These are phyloP conservation scores for Curvularia hawaiiensis DNA, from an alignment of 2,329 filamentous ascomycete species.

Conservation along the genomic window DNA sequence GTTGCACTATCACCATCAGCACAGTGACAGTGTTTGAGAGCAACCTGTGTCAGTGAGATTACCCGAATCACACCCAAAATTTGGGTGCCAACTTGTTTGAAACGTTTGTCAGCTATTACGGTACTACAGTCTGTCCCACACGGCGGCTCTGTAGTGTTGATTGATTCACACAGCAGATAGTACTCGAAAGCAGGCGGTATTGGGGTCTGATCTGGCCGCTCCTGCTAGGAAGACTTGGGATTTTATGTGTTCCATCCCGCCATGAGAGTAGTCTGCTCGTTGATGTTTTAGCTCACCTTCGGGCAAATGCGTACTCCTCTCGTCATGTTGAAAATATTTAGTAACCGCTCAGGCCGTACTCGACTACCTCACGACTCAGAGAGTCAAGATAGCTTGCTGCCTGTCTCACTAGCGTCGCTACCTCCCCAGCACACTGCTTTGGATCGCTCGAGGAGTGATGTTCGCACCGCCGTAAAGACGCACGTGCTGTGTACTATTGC, in stretches of 20 bases:
- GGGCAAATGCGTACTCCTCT: background rate
- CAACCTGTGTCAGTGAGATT: background rate
- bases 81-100: slow-evolving; percentile 17
- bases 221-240: background rate
- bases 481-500: slow-evolving; percentile 25
- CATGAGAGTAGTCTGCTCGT: background rate
- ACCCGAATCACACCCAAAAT: background rate
- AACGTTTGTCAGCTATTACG: slow-evolving; percentile 4
- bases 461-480: slow-evolving; percentile 17
- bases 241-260: background rate
- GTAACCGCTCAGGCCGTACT: slow-evolving; percentile 11
- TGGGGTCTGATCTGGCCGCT: background rate
- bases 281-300: no score
- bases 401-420: slow-evolving; percentile 7
- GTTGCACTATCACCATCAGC: background rate
- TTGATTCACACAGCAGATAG: background rate
- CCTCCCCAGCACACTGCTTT: background rate
- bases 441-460: slow-evolving; percentile 14
- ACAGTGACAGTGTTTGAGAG: background rate
- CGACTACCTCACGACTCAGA: slow-evolving; percentile 16
- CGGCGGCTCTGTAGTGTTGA: slow-evolving; percentile 2
- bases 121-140: slow-evolving; percentile 6
- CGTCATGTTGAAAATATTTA: slow-evolving; percentile 19
- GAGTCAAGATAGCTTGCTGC: slow-evolving; percentile 21
- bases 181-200: background rate